Percentiles rank a stretch among this genome's conserved stretches.
phyloP scores from a whole-genome alignment of 352 stramenopile species.

The Pythium brachiatum region DNA sequence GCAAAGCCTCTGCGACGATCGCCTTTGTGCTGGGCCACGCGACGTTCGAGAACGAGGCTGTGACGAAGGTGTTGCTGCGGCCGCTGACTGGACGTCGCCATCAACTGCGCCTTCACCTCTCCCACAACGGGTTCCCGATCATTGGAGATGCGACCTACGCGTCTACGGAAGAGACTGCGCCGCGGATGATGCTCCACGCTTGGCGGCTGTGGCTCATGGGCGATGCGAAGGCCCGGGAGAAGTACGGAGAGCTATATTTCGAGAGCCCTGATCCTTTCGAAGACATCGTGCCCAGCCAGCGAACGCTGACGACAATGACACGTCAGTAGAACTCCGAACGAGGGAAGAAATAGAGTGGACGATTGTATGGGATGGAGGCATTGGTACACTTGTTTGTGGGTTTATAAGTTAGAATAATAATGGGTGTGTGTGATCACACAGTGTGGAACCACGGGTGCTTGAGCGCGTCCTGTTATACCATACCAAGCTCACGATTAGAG shows the following conservation, averaged over 20 bases:
- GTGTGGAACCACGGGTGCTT: slow-evolving; percentile 47
- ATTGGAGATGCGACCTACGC: slow-evolving; percentile 76
- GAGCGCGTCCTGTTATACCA: slow-evolving; percentile 35
- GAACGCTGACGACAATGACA: slow-evolving; percentile 63
- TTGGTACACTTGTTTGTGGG: slow-evolving; percentile 4
- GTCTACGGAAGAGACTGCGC: slow-evolving; percentile 48
- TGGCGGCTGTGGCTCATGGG: slow-evolving; percentile 77
- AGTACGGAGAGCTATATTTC: slow-evolving; percentile 68
- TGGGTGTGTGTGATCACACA: neutral
- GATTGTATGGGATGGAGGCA: neutral
- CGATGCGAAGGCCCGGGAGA: slow-evolving; percentile 32
- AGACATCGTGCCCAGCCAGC: slow-evolving; percentile 47
- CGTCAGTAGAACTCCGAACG: slow-evolving; percentile 32
- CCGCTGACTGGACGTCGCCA: slow-evolving; percentile 79
- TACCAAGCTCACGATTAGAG: neutral
- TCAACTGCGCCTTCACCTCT: slow-evolving; percentile 80
- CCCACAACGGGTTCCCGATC: slow-evolving; percentile 74
- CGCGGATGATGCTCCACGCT: slow-evolving; percentile 85
- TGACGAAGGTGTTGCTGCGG: slow-evolving; percentile 83
- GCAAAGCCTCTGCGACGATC: slow-evolving; percentile 67
- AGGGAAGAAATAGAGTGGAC: slow-evolving; percentile 20
- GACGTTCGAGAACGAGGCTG: slow-evolving; percentile 42
- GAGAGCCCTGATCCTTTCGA: slow-evolving; percentile 68
- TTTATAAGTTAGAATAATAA: slow-evolving; percentile 8
- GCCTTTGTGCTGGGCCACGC: slow-evolving; percentile 75